Percentiles rank a stretch among this genome's conserved stretches.
These are phyloP conservation scores for Kluyveromyces starmeri DNA, from an alignment of 805 yeast species.

Conservation along the genomic window DNA sequence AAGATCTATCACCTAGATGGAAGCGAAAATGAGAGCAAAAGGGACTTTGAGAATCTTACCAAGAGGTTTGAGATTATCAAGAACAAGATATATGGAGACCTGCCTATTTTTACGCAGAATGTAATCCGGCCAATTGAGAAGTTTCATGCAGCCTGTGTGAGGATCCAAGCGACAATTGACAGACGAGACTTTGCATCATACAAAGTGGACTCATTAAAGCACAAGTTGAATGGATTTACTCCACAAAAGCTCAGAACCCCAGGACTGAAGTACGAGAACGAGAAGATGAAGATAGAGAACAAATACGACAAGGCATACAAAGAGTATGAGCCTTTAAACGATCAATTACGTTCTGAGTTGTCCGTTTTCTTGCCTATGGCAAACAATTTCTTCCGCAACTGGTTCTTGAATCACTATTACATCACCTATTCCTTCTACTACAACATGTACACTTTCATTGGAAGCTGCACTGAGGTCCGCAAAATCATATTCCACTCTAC, in stretches of 20 bases:
- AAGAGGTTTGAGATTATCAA: constrained; percentile 4
- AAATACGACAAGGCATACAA: constrained; percentile 9
- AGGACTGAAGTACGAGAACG: constrained; percentile 3
- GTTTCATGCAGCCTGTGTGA: constrained; percentile 7
- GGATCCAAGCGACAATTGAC: constrained; percentile 3
- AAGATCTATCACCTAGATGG: not conserved
- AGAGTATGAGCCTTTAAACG: constrained; percentile 14
- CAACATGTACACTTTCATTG: constrained; percentile 13
- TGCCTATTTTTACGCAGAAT: constrained; percentile 12
- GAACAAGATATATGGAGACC: constrained; percentile 7
- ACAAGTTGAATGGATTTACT: constrained; percentile 1
- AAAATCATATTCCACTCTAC: constrained; percentile 6
- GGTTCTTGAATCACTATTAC: constrained; percentile 17
- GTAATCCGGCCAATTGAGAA: constrained; percentile 12
- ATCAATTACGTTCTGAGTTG: constrained; percentile 12
- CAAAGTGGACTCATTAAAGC: constrained; percentile 2
- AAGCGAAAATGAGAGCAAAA: not conserved
- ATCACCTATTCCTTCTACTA: constrained; percentile 15
- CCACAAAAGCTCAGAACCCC: constrained; percentile 4
- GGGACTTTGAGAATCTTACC: not conserved
- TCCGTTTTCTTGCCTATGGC: constrained; percentile 9
- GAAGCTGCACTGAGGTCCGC: constrained; percentile 14
- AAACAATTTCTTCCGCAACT: constrained; percentile 10
- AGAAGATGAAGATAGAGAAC: constrained; percentile 7
- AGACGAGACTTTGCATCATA: not conserved